Base-by-base conservation (phyloP, 1,139 yeast species). In the Spathaspora sp. region DNA sequence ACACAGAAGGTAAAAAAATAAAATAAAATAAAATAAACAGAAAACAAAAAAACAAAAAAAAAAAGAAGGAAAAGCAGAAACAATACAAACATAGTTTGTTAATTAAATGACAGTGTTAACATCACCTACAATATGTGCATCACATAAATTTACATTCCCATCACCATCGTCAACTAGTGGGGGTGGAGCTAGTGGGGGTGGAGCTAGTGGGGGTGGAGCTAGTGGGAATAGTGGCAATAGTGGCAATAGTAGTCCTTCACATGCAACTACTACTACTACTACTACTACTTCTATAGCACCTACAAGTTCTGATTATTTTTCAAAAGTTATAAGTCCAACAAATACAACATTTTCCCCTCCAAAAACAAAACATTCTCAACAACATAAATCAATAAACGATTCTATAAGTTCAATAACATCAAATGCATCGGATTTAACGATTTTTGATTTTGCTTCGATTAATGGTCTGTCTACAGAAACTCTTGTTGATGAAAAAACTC, bases 361-460 rank as follows among this genome's bases (percentile, higher is more conserved):
- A 9, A 40, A 10, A 11, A 36, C 41, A 27, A 34, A 36, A 23
- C 38, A 27, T 34, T 27, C 24, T 29, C 37, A 29, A 20, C 34
- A 7, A 10, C 60, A 53, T 42, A 51, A 51, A 16, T 48, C 51
- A 15, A 40, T 43, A 17, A 56, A 56, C 43, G 55, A 51, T 43
- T 58, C 64, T 11, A 50, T 58, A n/a, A 51, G 61, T 9, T 57
- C 63, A 26, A 51, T 58, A 16, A 52, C 48, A 31, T 60, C 65
- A 15, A 60, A 56, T 41, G 50, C 54, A 24, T 49, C 52, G 6
- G 54, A 51, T 38, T 33, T 43, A 31, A 59, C 64, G 16, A 44
- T 58, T 7, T 56, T 43, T 45, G 61, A 57, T 11, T 25, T 44
- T 2, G 9, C 25, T 16, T 39, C 50, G 25, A 31, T 37, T 2